Conservation (phyloP, 495 filamentous ascomycete genomes). For the Penicillium roqueforti region DNA sequence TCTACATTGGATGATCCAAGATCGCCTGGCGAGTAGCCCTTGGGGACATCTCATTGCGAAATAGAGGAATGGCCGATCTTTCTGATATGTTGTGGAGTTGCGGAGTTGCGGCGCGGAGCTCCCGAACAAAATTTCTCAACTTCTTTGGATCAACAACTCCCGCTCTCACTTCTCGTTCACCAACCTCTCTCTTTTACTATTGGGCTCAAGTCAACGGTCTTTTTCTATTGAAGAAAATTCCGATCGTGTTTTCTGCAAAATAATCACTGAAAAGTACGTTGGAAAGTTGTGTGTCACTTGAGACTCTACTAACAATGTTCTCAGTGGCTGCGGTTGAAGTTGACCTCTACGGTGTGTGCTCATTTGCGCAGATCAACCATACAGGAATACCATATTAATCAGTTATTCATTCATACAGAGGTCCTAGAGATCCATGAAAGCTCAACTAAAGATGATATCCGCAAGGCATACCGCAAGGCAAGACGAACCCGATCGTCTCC, state of each 20-base stretch:
- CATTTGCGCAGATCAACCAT: not conserved
- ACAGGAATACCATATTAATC: constrained; percentile 11
- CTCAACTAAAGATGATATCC: constrained; percentile 80
- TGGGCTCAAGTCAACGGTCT: not conserved
- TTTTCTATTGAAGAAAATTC: not conserved
- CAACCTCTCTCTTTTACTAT: not conserved
- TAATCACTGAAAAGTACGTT: constrained; percentile 4
- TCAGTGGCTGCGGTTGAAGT: constrained; percentile 38
- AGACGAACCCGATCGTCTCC: constrained; percentile 7
- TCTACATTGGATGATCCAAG: constrained; percentile 43
- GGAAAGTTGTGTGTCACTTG: not conserved
- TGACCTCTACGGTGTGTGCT: constrained; percentile 49
- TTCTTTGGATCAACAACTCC: constrained; percentile 15
- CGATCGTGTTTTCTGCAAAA: not conserved
- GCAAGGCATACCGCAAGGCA: constrained; percentile 97
- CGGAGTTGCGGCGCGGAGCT: constrained; percentile 28
- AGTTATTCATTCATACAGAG: constrained; percentile 42
- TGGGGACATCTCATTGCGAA: constrained; percentile 26
- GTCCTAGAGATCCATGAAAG: constrained; percentile 67
- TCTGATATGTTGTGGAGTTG: constrained; percentile 10
- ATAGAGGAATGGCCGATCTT: not conserved
- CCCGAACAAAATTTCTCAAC: constrained; percentile 25
- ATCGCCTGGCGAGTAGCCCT: constrained; percentile 32
- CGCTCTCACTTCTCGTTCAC: constrained; percentile 5
- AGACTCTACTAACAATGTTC: constrained; percentile 16